Evolutionary conservation across 352 stramenopile species (phyloP), one percentile per base, ranked within the genome.

Genomic region (Globisporangium acanthophoron): DNA sequence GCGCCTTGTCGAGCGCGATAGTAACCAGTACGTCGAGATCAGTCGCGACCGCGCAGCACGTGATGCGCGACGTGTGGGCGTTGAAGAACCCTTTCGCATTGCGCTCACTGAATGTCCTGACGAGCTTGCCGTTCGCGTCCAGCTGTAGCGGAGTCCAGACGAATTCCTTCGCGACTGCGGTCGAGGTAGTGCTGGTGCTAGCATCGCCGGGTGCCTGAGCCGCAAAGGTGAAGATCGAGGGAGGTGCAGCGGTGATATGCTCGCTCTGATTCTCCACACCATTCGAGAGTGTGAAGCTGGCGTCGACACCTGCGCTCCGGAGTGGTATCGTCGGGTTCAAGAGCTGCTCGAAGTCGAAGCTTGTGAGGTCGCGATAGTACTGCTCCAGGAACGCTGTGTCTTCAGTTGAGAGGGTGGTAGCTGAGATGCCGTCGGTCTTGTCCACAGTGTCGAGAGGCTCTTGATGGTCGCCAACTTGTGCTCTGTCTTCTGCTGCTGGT

Each of bases 331-430:
- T 52, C 13, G 79, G 79, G 44, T 79, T 73, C 3, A 89, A 67
- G 2, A 89, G 59, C 33, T 56, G 56, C 39, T 77, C 63, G 39
- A 87, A 89, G 52, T 81, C 69, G 31, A 87, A 87, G 21, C 46
- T 52, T 20, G 74, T 59, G 62, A 85, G 75, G n/a, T 66, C 61
- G 49, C 70, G 66, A 33, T 71, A 68, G 48, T 65, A 58, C 21
- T 33, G 54, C 27, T 58, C 48, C 29, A 73, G 45, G 29, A 52
- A 41, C 8, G 61, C 65, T 6, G 62, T 29, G 16, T 64, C 56
- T 1, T 54, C 37, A 1, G 52, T 18, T 1, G 55, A 52, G 5
- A 58, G 40, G 3, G 37, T 39, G 29, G 7, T 33, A 5, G 31
- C 6, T 16, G 20, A 15, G 3, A 0, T 24, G 5, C 52, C 18